Percentiles rank a stretch among this genome's conserved stretches.
Conservation (phyloP, 768 basidiomycete genomes). For the Russula earlei region DNA sequence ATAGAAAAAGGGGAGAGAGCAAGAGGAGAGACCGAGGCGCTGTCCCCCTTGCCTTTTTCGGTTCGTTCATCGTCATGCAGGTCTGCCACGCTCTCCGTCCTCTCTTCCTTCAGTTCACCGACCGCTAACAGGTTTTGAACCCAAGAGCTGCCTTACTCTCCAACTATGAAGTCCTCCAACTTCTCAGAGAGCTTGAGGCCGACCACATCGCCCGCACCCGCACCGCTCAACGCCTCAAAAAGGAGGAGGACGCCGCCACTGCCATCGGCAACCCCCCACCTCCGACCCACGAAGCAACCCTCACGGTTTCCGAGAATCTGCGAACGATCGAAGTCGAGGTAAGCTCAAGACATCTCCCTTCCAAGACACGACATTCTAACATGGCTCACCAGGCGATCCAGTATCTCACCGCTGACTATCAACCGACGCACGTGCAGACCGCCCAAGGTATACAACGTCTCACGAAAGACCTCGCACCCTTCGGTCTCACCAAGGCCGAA, state of each 20-base stretch:
- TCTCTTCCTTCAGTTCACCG: not conserved
- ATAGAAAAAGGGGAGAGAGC: not conserved
- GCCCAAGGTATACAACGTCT: constrained; percentile 54
- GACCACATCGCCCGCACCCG: constrained; percentile 65
- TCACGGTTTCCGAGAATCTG: constrained; percentile 69
- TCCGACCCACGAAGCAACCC: constrained; percentile 26
- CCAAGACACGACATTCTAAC: not conserved
- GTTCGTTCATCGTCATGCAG: constrained; percentile 11
- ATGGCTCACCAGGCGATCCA: constrained; percentile 61
- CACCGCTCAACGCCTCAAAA: constrained; percentile 63
- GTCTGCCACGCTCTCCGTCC: not conserved
- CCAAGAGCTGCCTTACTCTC: constrained; percentile 73
- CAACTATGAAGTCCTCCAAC: constrained; percentile 75
- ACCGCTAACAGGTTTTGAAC: constrained; percentile 46
- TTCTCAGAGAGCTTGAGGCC: constrained; percentile 66
- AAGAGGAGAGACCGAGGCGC: not conserved
- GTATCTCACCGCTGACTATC: constrained; percentile 68
- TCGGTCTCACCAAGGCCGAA: constrained; percentile 80
- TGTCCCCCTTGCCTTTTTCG: constrained; percentile 11
- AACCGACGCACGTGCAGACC: constrained; percentile 59
- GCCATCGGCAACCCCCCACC: constrained; percentile 30
- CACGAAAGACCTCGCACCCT: constrained; percentile 54
- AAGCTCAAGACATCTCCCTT: constrained; percentile 14
- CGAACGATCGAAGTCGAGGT: constrained; percentile 84
- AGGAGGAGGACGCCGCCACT: constrained; percentile 39